These are phyloP conservation scores for Verticillium dahliae DNA, from an alignment of 2,329 filamentous ascomycete genomes.

Conservation along the genomic window DNA sequence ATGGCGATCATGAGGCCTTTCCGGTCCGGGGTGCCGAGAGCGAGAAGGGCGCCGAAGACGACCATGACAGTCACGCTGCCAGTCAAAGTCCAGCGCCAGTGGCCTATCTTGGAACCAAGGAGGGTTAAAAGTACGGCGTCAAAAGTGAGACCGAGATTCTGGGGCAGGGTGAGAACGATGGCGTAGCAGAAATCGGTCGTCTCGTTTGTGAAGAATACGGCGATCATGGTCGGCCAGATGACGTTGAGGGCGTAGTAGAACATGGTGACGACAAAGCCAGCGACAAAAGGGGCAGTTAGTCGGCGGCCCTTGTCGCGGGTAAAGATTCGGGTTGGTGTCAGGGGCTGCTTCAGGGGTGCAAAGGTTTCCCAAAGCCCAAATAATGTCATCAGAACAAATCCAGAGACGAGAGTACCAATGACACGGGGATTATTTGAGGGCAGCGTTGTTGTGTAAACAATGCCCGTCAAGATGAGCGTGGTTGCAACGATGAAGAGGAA, in stretches of 20 bases:
- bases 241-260: conserved; percentile 43
- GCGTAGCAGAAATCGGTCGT: conserved; percentile 25
- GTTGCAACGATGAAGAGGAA: conserved; percentile 27
- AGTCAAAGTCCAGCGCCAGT: conserved; percentile 40
- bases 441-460: conserved; percentile 29
- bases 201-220: conserved; percentile 31
- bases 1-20: conserved; percentile 40
- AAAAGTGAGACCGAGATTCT: conserved; percentile 35
- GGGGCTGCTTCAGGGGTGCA: conserved; percentile 25
- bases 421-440: conserved; percentile 27
- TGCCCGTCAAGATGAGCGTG: conserved; percentile 29
- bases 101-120: conserved; percentile 32
- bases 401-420: conserved; percentile 26
- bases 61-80: conserved; percentile 38
- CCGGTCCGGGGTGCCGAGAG: conserved; percentile 31
- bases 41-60: conserved; percentile 36
- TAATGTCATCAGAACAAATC: conserved; percentile 23
- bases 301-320: conserved; percentile 35
- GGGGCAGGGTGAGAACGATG: conserved; percentile 31
- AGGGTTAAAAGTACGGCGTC: conserved; percentile 32
- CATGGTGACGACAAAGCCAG: conserved; percentile 40
- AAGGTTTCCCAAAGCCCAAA: conserved; percentile 33
- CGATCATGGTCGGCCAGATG: conserved; percentile 40
- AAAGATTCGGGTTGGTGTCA: conserved; percentile 39
- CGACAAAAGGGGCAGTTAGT: conserved; percentile 37